phyloP scores from a whole-genome alignment of 805 yeast species.

The fission yeast (Schizosaccharomyces pombe) region ASM294v3 CU329670.1:366001-366500 shows the following conservation, averaged over 20 bases:
- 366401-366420: no score
- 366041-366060: slow-evolving; percentile 43
- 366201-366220: slow-evolving; percentile 29
- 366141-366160: slow-evolving; percentile 73
- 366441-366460: no score
- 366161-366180: slow-evolving; percentile 49
- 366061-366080: slow-evolving; percentile 59
- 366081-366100: slow-evolving; percentile 31
- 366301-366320: neutral
- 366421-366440: no score
- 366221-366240: neutral
- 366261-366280: slow-evolving; percentile 10
- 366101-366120: slow-evolving; percentile 11
- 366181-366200: slow-evolving; percentile 25
- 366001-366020: slow-evolving; percentile 21
- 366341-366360: neutral
- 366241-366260: neutral
- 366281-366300: slow-evolving; percentile 2
- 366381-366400: no score
- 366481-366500: no score
- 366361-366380: no score
- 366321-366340: neutral
- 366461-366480: no score
- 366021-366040: slow-evolving; percentile 76
- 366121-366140: slow-evolving; percentile 48